phyloP scores from a whole-genome alignment of 1,284 basidiomycete species.

The Porodaedalea pini region DNA sequence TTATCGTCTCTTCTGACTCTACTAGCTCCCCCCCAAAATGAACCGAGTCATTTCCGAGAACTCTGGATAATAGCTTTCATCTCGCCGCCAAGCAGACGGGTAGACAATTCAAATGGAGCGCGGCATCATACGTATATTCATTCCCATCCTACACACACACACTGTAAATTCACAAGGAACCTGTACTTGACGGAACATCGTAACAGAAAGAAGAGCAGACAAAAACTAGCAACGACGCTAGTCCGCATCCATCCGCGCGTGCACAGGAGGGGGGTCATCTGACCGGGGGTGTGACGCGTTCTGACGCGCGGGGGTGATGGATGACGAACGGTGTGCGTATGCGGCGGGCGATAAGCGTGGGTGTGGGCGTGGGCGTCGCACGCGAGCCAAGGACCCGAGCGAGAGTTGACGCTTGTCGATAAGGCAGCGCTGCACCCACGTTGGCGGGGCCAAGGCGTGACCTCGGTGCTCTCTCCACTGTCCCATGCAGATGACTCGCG shows the following conservation, averaged over 20 bases:
- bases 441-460: too few species aligned
- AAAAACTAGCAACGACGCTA: too few species aligned
- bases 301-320: neutral
- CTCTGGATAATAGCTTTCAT: neutral
- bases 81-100: neutral
- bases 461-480: neutral
- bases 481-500: neutral
- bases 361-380: neutral
- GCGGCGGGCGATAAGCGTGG: neutral
- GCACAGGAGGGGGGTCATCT: neutral
- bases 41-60: slow-evolving; percentile 1
- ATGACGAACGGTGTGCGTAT: slow-evolving; percentile 1
- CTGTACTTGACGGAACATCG: too few species aligned
- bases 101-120: slow-evolving; percentile 7
- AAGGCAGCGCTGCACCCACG: too few species aligned
- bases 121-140: neutral
- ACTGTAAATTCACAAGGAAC: too few species aligned
- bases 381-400: too few species aligned
- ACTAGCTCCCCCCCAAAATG: slow-evolving; percentile 3
- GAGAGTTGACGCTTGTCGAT: too few species aligned
- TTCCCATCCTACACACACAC: too few species aligned
- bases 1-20: neutral
- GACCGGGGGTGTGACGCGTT: neutral
- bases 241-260: too few species aligned
- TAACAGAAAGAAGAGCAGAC: too few species aligned